A percentile compares a stretch with the other conserved stretches of the same genome.
Conservation (phyloP, 73 alveolate genomes). For the Durusdinium trenchii region DNA sequence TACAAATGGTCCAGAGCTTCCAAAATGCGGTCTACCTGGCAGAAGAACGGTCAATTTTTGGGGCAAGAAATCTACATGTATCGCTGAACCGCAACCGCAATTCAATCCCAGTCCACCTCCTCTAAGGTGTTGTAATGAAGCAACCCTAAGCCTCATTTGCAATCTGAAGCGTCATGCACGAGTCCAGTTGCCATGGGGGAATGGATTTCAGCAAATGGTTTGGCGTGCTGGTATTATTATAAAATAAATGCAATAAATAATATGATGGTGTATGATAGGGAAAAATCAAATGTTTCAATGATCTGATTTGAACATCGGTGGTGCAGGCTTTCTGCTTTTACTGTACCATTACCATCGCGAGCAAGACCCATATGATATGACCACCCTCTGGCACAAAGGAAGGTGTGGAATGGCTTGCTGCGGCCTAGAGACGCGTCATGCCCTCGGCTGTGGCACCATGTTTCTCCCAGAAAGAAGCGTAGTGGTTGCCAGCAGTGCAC, state of each 20-base stretch:
- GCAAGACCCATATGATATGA: not conserved
- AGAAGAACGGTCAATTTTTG: not conserved
- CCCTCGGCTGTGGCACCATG: constrained; percentile 67
- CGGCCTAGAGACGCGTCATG: constrained; percentile 43
- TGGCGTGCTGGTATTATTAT: not conserved
- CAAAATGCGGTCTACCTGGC: not conserved
- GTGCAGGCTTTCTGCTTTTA: not conserved
- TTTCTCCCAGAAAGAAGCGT: constrained; percentile 65
- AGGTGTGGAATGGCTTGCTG: too few relatives aligned
- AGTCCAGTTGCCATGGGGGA: not conserved
- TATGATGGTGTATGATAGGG: not conserved
- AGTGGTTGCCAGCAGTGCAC: constrained; percentile 94
- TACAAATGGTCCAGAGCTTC: not conserved
- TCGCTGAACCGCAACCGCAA: not conserved
- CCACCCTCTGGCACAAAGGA: too few relatives aligned
- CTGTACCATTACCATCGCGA: not conserved
- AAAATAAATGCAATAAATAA: not conserved
- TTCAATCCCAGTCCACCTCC: not conserved
- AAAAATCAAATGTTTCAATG: not conserved
- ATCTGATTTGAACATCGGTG: not conserved
- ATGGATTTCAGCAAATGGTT: not conserved
- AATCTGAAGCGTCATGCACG: not conserved
- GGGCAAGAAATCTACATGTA: not conserved
- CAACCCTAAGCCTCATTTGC: constrained; percentile 39
- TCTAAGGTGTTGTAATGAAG: constrained; percentile 70